These are phyloP conservation scores for Leishmania martiniquensis DNA, from an alignment of 208 protist species.

Conservation along the genomic window DNA sequence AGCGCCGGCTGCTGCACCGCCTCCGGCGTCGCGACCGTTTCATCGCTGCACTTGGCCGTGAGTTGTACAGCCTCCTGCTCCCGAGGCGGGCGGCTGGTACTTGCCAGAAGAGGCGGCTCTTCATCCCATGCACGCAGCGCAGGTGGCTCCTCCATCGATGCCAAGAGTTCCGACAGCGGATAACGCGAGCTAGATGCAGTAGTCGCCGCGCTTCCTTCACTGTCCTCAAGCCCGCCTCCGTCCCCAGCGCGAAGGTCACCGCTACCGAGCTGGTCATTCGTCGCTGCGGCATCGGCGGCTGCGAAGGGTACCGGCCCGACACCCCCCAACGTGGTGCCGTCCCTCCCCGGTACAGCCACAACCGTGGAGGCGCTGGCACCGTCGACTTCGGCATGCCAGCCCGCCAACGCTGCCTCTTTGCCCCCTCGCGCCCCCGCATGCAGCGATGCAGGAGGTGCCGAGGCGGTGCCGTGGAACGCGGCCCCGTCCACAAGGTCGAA, in stretches of 20 bases:
- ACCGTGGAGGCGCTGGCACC: background rate
- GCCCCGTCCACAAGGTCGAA: background rate
- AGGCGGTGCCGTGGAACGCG: background rate
- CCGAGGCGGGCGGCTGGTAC: background rate
- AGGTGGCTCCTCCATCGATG: background rate
- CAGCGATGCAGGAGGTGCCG: background rate
- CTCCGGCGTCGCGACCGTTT: conserved; percentile 7
- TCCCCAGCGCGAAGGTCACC: background rate
- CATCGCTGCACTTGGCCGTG: conserved; percentile 2
- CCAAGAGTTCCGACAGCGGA: background rate
- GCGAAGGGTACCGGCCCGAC: background rate
- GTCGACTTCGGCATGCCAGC: background rate
- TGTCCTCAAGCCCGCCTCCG: background rate
- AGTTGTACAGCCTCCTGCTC: background rate
- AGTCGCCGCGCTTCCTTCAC: background rate
- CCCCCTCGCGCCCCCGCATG: background rate
- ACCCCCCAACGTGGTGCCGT: background rate
- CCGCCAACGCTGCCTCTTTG: background rate
- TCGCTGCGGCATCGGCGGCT: background rate
- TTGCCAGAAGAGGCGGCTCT: conserved; percentile 18
- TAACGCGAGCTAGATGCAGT: background rate
- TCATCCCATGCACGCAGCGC: conserved; percentile 13
- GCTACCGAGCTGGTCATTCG: background rate
- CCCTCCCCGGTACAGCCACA: background rate
- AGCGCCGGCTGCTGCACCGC: conserved; percentile 16